Evolutionary conservation across 345 rosid species (phyloP), one percentile per base, ranked within the genome.

Genomic region (Murraya paniculata): DNA sequence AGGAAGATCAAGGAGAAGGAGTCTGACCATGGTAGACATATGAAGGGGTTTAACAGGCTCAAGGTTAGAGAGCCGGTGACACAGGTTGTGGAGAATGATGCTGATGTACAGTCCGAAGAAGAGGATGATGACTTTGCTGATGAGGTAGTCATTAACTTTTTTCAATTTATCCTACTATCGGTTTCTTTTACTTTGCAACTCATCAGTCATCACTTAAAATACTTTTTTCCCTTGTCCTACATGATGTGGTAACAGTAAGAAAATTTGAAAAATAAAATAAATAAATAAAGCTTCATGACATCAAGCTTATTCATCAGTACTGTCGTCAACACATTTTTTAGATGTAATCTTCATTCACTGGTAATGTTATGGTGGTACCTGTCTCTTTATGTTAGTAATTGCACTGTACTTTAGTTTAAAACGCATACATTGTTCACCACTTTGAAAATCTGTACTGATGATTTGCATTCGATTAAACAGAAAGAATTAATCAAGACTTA

Each of bases 1-100:
- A 92, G 98, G 86, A 95, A 95, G 90, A 95, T 95, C 60, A 95
- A 93, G 91, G 99, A 95, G 88, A 95, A 95, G 84, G 98, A 82
- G 4, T 89, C 98, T 28, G 99, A 95, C 64, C 99, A 80, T 81
- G 99, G 99, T 73, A 89, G 98, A 36, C 99, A 95, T 80, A 87
- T 93, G 93, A 95, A 93, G 80, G 95, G 95, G 45, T 89, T 85
- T 74, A 90, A 85, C 74, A 85, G 98, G 64, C 77, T 62, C 78
- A 91, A 88, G 75, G 87, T 88, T 72, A 88, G 93, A 76, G 97
- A 91, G 59, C 91, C 97, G 3, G 79, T 80, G 80, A 68, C 75
- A 7, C 80, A 77, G 71, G 77, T 79, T 3, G 86, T 81, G 60
- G 78, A 71, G 59, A 85, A 80, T 72, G 87, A 83, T 65, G 75